These are phyloP conservation scores for Penstemon eatonii DNA, from an alignment of 257 asterid species.

Conservation along the genomic window DNA sequence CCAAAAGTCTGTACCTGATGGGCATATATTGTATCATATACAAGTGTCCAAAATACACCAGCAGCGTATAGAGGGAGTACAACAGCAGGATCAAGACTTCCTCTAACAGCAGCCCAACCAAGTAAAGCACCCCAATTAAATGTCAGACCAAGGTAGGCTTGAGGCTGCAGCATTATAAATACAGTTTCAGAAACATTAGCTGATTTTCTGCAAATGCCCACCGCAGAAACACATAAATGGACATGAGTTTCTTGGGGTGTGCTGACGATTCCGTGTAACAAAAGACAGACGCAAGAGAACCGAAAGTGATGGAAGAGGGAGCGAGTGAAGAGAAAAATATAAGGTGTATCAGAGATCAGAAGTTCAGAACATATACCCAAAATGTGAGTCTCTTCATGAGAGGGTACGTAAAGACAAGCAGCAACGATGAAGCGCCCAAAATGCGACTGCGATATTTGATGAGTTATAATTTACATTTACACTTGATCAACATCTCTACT, in stretches of 20 bases:
- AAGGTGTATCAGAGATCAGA: conserved; percentile 13
- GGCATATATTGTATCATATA: conserved; percentile 81
- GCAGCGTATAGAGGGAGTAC: conserved; percentile 68
- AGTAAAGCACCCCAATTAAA: conserved; percentile 85
- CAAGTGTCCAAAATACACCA: conserved; percentile 81
- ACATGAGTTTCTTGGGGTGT: not conserved
- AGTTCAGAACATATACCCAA: conserved; percentile 55
- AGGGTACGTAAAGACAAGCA: conserved; percentile 76
- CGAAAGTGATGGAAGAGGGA: conserved; percentile 8
- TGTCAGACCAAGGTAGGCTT: conserved; percentile 87
- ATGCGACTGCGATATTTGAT: conserved; percentile 54
- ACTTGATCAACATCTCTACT: conserved; percentile 14
- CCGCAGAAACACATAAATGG: not conserved
- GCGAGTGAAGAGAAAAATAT: not conserved
- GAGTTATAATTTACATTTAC: conserved; percentile 14
- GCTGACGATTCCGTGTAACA: conserved; percentile 1
- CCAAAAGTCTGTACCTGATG: conserved; percentile 68
- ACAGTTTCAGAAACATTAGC: conserved; percentile 24
- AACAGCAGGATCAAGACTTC: conserved; percentile 68
- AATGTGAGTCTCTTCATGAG: conserved; percentile 87
- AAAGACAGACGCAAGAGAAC: conserved; percentile 11
- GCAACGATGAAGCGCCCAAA: conserved; percentile 74
- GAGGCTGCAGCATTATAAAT: conserved; percentile 67
- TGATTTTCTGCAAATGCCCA: conserved; percentile 16
- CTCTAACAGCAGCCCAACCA: conserved; percentile 90